Evolutionary conservation across 495 filamentous ascomycete genomes (phyloP).

Genomic region (Pyrenopolyporus hunteri): DNA sequence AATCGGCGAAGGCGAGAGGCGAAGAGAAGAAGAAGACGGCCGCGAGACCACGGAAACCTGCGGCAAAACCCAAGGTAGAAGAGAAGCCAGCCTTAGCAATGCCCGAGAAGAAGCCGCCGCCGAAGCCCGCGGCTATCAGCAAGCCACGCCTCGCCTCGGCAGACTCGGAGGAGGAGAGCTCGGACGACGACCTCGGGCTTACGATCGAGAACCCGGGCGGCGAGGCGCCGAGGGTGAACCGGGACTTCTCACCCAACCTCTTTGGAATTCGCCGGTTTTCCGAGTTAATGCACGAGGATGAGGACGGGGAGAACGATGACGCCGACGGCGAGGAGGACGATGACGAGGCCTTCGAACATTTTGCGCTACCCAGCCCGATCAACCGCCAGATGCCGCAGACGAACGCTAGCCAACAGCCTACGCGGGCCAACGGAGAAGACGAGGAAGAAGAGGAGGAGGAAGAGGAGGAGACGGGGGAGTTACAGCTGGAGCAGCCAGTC

Average conservation of each 20-base stretch:
- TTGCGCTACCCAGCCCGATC: slow-evolving; percentile 46
- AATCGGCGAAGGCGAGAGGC: slow-evolving; percentile 24
- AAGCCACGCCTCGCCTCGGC: slow-evolving; percentile 27
- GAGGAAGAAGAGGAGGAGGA: slow-evolving; percentile 33
- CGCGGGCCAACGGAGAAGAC: slow-evolving; percentile 10
- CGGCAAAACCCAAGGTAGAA: slow-evolving; percentile 33
- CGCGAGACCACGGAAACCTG: slow-evolving; percentile 35
- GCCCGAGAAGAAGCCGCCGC: slow-evolving; percentile 35
- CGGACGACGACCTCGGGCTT: slow-evolving; percentile 52
- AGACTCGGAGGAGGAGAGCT: slow-evolving; percentile 51
- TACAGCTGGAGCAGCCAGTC: slow-evolving; percentile 22
- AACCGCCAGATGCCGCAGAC: slow-evolving; percentile 37
- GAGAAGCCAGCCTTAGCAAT: slow-evolving; percentile 32
- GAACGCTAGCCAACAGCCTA: slow-evolving; percentile 7
- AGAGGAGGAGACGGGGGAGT: slow-evolving; percentile 43
- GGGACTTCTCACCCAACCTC: slow-evolving; percentile 47
- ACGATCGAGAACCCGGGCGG: slow-evolving; percentile 55
- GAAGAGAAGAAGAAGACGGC: slow-evolving; percentile 34
- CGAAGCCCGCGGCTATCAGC: slow-evolving; percentile 32
- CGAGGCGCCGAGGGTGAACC: slow-evolving; percentile 37
- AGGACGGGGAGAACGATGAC: slow-evolving; percentile 42
- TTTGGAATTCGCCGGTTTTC: slow-evolving; percentile 48
- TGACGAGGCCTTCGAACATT: slow-evolving; percentile 39
- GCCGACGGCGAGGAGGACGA: slow-evolving; percentile 47
- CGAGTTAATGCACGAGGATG: slow-evolving; percentile 46